phyloP scores from a whole-genome alignment of 202 grass and related monocot species.

The Brachypodium distachyon region DNA sequence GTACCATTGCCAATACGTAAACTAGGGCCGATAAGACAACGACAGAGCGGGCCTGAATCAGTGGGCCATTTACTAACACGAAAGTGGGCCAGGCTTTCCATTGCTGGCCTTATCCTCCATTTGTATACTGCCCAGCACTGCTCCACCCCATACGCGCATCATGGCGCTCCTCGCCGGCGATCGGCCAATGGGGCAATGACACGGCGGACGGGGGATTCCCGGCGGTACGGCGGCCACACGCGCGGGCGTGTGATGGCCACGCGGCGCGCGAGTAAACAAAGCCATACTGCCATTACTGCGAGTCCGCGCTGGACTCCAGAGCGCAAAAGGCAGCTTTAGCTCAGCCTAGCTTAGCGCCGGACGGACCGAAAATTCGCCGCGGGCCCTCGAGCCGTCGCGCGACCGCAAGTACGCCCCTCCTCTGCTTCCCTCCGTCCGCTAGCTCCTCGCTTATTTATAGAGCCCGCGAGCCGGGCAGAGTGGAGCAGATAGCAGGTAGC shows the following conservation, averaged over 20 bases:
- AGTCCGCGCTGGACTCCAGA: constrained; percentile 29
- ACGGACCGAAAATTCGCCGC: neutral
- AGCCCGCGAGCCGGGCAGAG: neutral
- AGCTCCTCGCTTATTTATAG: constrained; percentile 27
- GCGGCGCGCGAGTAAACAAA: constrained; percentile 29
- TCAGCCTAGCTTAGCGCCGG: no score
- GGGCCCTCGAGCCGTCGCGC: constrained; percentile 9
- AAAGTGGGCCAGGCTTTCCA: constrained; percentile 27
- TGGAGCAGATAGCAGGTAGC: neutral
- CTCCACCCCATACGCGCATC: neutral
- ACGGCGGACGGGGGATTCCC: neutral
- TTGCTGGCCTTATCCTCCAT: neutral
- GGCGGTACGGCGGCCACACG: neutral
- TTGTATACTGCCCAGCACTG: neutral
- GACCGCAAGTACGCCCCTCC: neutral
- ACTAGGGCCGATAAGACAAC: neutral
- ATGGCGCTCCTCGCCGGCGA: neutral
- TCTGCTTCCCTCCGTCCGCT: neutral
- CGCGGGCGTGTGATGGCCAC: constrained; percentile 26
- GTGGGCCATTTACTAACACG: neutral
- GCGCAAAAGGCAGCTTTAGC: neutral
- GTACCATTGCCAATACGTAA: neutral
- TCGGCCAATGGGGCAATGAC: neutral
- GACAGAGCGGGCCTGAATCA: neutral
- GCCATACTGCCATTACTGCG: constrained; percentile 12